A percentile compares a stretch with the other conserved stretches of the same genome.
These are phyloP conservation scores for Dactylorhiza incarnata DNA, from an alignment of 106 monocot genomes.

Conservation along the genomic window DNA sequence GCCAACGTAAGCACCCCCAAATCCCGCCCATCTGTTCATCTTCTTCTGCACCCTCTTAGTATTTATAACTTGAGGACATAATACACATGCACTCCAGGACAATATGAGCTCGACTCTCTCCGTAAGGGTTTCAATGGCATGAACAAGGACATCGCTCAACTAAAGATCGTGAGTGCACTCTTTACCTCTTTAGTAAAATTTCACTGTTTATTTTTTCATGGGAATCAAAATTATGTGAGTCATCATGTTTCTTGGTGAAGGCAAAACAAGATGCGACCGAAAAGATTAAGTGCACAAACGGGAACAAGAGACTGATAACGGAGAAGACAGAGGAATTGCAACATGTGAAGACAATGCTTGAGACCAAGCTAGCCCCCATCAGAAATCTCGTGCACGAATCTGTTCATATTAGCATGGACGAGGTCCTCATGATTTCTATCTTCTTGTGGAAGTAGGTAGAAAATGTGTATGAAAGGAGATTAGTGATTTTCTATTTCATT, in stretches of 20 bases:
- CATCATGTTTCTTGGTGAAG: slow-evolving; percentile 16
- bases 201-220: neutral
- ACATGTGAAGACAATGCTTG: slow-evolving; percentile 61
- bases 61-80: neutral
- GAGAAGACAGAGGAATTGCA: slow-evolving; percentile 78
- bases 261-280: slow-evolving; percentile 66
- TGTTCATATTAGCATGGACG: slow-evolving; percentile 75
- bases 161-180: slow-evolving; percentile 49
- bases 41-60: neutral
- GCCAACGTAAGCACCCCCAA: slow-evolving; percentile 39
- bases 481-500: neutral
- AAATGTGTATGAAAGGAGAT: neutral
- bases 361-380: slow-evolving; percentile 53
- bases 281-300: slow-evolving; percentile 74
- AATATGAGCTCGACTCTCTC: slow-evolving; percentile 76
- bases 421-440: slow-evolving; percentile 27
- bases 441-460: neutral
- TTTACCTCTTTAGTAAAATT: neutral
- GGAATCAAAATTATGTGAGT: neutral
- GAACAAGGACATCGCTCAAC: slow-evolving; percentile 73
- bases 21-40: neutral
- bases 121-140: slow-evolving; percentile 81
- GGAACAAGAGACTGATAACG: slow-evolving; percentile 51
- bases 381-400: slow-evolving; percentile 91
- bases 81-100: slow-evolving; percentile 30